phyloP scores from a whole-genome alignment of 2,329 filamentous ascomycete genomes.

The Lecanicillium sp. region DNA sequence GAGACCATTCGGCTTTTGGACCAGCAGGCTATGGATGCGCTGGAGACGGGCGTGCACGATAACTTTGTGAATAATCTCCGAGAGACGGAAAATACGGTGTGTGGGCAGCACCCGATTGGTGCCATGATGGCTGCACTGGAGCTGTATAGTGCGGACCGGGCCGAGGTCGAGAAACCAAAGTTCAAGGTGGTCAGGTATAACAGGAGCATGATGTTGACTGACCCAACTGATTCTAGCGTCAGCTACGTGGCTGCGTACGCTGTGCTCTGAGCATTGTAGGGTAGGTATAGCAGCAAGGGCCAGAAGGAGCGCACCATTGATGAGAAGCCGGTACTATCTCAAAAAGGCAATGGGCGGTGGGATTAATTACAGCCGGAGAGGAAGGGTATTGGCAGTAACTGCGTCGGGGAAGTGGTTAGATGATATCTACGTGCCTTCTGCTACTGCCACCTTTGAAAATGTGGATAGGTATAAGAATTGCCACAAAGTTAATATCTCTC shows the following conservation, averaged over 20 bases:
- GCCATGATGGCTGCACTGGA: slow-evolving; percentile 87
- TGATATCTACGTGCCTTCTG: no score
- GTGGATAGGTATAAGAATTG: no score
- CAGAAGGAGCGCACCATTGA: no score
- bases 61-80: slow-evolving; percentile 62
- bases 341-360: no score
- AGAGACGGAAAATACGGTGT: slow-evolving; percentile 82
- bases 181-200: slow-evolving; percentile 85
- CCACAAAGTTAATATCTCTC: no score
- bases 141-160: slow-evolving; percentile 36
- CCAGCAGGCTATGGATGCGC: slow-evolving; percentile 72
- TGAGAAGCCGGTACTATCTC: no score
- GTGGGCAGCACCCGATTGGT: slow-evolving; percentile 89
- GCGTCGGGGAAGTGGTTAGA: no score
- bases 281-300: neutral
- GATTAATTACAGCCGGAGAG: no score
- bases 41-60: slow-evolving; percentile 67
- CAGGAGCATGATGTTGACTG: slow-evolving; percentile 67
- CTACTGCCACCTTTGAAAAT: no score
- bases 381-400: no score
- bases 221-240: slow-evolving; percentile 71
- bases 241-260: slow-evolving; percentile 94
- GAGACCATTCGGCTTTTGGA: slow-evolving; percentile 81
- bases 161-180: slow-evolving; percentile 35
- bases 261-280: slow-evolving; percentile 42